Base-by-base conservation (phyloP, 371 early-diverging fungal species). In the Parasitella parasitica region DNA sequence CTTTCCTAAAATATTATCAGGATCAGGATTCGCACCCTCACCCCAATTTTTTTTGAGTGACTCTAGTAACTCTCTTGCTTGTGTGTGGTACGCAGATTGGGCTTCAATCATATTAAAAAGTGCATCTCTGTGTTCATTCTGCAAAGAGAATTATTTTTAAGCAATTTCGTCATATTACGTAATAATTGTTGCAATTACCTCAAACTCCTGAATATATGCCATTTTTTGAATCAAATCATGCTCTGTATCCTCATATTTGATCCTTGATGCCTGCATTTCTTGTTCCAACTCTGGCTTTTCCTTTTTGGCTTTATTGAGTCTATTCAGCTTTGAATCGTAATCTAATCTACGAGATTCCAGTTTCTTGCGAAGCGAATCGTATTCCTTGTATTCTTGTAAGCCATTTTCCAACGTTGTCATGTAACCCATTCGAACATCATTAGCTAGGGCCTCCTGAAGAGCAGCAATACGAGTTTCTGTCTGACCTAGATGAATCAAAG, bases 231-330 rank as follows among this genome's bases (percentile, higher is more conserved):
- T 70, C 32, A 91, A 43, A 55, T 89, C 85, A 55, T 88, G 86
- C 52, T 85, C 81, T 11, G 92, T 86, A 66, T 97, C 97, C 57
- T 97, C 96, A 66, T 96, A 97, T 70, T 95, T 96, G 15, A 86
- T 72, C 68, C 93, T 94, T 3, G 96, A 89, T 0, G 90, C 87
- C 41, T 94, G 88, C 72, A 92, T 81, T 50, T 96, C 97, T 61
- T 97, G 95, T 64, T 95, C 97, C 57, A 93, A 80, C 39, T 91
- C 89, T 6, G 94, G 90, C 57, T 78, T 75, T 60, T 96, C 95
- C 73, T 94, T 96, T 69, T 94, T 94, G 28, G 88, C 81, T 62
- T 92, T 93, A 61, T 93, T 90, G 11, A 93, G 82, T 57, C 91
- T 88, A 72, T 85, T 86, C 20, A 91, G 67, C 73, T 96, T 97